Base-by-base conservation (phyloP, 2,329 filamentous ascomycete genomes). In the Ampelomyces quisqualis region DNA sequence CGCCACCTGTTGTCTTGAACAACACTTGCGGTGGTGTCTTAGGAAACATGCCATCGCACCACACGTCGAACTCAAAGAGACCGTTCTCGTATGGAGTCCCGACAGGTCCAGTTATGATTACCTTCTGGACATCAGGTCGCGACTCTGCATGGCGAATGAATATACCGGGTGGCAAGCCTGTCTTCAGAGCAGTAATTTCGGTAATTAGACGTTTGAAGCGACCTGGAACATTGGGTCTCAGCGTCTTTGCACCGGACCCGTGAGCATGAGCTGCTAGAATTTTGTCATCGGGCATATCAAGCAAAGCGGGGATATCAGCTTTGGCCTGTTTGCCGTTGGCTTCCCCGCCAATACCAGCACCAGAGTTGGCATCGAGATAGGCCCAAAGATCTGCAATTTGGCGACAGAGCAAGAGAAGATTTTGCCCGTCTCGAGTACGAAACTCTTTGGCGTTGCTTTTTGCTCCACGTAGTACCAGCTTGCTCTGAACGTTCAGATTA, bases 51-150 rank as follows among this genome's bases (percentile, higher is more conserved):
- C 20, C 9, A 6, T 58, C 55, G 34, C 73, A 77, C 22, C 70
- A 71, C 21, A 80, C 49, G 49, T 80, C 76, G 42, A 80, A 80
- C 48, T 79, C 77, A 50, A 78, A 80, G 3, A 79, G 52, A 0
- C 77, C 77, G 28, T 74, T 66, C 47, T 76, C 76, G 55, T 80
- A 80, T 10, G 77, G 77, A 5, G 76, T 79, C 10, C 61, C 73
- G 4, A 51, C 50, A 0, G 77, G 75, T 0, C 77, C 77, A 14
- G 75, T 62, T 33, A 80, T 77, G 17, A 77, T 40, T 14, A 70
- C 57, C 53, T 77, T 78, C 59, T 79, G 70, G n/a, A 74, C 46
- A 47, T 79, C 77, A 1, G 73, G 65, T 1, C 76, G 67, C 7
- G 68, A 69, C 8, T 65, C 55, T 10, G 69, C 71, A 40, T 77